Evolutionary conservation across 2,329 filamentous ascomycete genomes (phyloP), one percentile per base, ranked within the genome.

Genomic region (Nigrograna mackinnonii): DNA sequence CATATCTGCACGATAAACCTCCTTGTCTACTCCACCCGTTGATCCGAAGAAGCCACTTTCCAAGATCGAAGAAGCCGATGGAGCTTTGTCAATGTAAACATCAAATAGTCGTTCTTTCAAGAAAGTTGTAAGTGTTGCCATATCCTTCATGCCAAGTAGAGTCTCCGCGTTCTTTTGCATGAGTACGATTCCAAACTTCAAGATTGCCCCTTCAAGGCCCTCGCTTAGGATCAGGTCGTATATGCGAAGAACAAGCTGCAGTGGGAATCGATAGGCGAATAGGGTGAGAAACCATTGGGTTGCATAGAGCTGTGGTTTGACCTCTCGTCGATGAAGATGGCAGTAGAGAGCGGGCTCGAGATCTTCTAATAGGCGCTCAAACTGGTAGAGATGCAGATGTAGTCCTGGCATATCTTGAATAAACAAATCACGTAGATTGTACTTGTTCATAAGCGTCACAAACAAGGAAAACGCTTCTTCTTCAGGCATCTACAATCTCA

Each of bases 231-330:
- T 94, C 41, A 99, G 75, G 64, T 99, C 94, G 69, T 97, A 99
- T 37, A 99, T 95, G 22, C 94, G 88, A 44, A 99, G 84, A 5
- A 99, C 94, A 7, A 99, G 83, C 64, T 99, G 94, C 6, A 99
- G 79, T 6, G 94, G 94, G 68, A 99, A 99, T 31, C 95, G 88
- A 68, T 99, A 99, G 22, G 92, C 91, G 64, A 99, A 99, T n/a
- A 99, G 79, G 0, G 94, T 99, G 37, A 99, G 79, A 71, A 99
- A 99, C 94, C 94, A 99, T 68, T 99, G 94, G 0, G 94, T 99
- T 33, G 94, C 94, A 65, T 99, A 99, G 6, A 99, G 79, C 62
- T 96, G 90, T 1, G 94, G 87, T 6, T 87, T 87, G 41, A 99
- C 94, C 52, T 89, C 86, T 42, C 88, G 84, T 44, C 94, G 85